phyloP scores from a whole-genome alignment of 202 grass and related monocot genomes.

The Saccharum hybrid region DNA sequence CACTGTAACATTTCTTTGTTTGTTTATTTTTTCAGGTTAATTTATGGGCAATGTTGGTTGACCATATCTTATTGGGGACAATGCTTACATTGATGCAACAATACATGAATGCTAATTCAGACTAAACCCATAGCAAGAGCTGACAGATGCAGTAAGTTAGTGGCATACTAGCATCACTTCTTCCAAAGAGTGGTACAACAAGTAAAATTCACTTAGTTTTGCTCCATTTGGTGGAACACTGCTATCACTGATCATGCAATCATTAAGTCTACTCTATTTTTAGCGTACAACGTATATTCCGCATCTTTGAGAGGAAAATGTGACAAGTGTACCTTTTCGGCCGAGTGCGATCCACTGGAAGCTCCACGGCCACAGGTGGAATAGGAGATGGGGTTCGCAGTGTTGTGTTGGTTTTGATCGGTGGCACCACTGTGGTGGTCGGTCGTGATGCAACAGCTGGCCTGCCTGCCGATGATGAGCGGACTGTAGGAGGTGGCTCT shows the following conservation, averaged over 20 bases:
- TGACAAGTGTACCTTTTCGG: conserved; percentile 61
- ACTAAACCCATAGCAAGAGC: conserved; percentile 18
- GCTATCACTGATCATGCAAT: conserved; percentile 27
- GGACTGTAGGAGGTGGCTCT: conserved; percentile 71
- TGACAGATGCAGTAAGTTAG: conserved; percentile 17
- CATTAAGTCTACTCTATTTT: conserved; percentile 33
- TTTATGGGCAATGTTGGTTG: neutral
- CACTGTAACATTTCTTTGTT: neutral
- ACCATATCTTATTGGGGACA: neutral
- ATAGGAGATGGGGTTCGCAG: conserved; percentile 67
- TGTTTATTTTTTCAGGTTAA: conserved; percentile 11
- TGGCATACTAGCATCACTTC: neutral
- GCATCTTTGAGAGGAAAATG: conserved; percentile 6
- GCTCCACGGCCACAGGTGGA: conserved; percentile 66
- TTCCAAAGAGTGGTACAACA: neutral
- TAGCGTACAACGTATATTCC: conserved; percentile 12
- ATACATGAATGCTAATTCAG: conserved; percentile 24
- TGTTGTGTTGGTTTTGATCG: conserved; percentile 72
- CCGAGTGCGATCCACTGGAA: conserved; percentile 52
- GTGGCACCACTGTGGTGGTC: conserved; percentile 67
- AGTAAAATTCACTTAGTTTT: neutral
- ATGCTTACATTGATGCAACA: conserved; percentile 19
- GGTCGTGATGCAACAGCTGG: conserved; percentile 67
- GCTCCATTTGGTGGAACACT: neutral
- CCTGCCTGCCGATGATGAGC: conserved; percentile 84